Conservation (phyloP, 2,329 filamentous ascomycete genomes). For the Colletotrichum acutatum region DNA sequence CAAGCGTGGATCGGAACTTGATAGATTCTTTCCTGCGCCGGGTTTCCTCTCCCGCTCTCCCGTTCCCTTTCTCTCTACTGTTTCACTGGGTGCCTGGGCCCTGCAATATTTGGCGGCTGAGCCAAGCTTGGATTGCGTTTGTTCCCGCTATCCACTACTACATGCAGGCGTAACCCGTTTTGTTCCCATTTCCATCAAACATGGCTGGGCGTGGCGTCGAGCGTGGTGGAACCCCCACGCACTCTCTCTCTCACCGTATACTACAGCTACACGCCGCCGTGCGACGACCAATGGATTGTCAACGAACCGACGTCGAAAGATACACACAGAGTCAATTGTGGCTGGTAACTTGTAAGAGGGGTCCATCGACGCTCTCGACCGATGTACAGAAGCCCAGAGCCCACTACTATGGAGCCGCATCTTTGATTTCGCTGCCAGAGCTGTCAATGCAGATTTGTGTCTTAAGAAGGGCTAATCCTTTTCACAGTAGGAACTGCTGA, state of each 20-base stretch:
- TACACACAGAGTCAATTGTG: not conserved
- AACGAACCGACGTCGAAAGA: not conserved
- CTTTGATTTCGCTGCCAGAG: not conserved
- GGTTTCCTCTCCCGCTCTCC: conserved; percentile 2
- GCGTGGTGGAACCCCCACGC: conserved; percentile 28
- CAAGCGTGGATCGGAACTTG: conserved; percentile 16
- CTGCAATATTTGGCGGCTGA: not conserved
- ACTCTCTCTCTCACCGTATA: not conserved
- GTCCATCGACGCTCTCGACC: not conserved
- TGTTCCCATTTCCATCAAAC: not conserved
- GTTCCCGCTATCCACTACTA: not conserved
- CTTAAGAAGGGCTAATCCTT: not conserved
- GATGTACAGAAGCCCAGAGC: not conserved
- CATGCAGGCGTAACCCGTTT: not conserved
- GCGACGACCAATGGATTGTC: not conserved
- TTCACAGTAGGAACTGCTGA: conserved; percentile 3
- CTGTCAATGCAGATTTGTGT: conserved; percentile 10
- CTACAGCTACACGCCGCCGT: not conserved
- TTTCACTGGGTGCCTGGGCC: not conserved
- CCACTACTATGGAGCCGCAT: conserved; percentile 29
- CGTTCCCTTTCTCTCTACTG: not conserved
- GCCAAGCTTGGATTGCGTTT: not conserved
- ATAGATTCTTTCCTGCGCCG: not conserved
- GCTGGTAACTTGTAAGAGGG: not conserved
- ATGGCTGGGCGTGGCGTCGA: not conserved